Evolutionary conservation across 2,329 filamentous ascomycete genomes (phyloP).

Genomic region (Fusarium multiceps): DNA sequence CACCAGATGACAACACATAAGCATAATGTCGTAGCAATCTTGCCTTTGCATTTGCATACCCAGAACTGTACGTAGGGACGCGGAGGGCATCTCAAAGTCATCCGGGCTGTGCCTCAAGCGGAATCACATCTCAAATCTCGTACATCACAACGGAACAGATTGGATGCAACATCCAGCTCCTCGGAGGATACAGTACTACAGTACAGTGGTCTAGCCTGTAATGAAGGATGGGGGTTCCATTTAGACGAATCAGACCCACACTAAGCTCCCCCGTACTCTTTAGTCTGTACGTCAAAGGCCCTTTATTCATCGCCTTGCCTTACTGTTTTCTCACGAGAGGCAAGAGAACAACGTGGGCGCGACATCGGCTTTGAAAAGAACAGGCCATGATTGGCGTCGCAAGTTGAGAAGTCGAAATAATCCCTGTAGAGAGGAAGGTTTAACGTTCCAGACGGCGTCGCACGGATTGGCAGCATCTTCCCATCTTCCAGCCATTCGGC

Average conservation of each 20-base stretch:
- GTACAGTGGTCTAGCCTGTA: background rate
- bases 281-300: conserved; percentile 44
- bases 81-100: conserved; percentile 1
- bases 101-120: conserved; percentile 15
- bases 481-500: conserved; percentile 43
- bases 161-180: conserved; percentile 38
- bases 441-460: conserved; percentile 46
- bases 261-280: conserved; percentile 42
- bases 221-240: conserved; percentile 28
- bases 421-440: conserved; percentile 41
- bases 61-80: conserved; percentile 17
- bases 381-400: conserved; percentile 48
- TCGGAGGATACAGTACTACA: conserved; percentile 26
- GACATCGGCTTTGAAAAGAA: conserved; percentile 52
- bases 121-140: conserved; percentile 39
- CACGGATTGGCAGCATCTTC: conserved; percentile 40
- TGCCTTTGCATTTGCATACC: conserved; percentile 23
- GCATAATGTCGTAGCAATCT: conserved; percentile 10
- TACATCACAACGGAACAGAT: conserved; percentile 7
- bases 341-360: conserved; percentile 38
- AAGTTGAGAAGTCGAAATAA: conserved; percentile 34
- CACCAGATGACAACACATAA: conserved; percentile 13
- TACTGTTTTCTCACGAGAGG: conserved; percentile 10
- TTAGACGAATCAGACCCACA: conserved; percentile 39
- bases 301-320: conserved; percentile 1